phyloP scores from a whole-genome alignment of 179 eudicot genomes.

The Monotropa hypopitys region DNA sequence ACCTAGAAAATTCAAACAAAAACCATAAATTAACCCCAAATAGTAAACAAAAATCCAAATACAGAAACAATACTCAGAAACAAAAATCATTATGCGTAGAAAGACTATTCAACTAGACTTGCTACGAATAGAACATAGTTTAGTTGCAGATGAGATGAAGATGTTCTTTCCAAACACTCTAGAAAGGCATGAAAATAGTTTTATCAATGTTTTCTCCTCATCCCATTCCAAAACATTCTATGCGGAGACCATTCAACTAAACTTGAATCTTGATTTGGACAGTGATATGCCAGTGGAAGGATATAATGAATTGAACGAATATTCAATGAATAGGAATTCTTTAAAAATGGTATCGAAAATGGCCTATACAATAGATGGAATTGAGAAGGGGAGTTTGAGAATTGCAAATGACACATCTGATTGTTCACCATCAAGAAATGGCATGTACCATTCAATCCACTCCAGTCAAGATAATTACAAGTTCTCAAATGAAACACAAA shows the following conservation, averaged over 20 bases:
- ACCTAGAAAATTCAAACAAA: too few species aligned
- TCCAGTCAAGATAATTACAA: conserved; percentile 12
- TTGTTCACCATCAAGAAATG: conserved; percentile 10
- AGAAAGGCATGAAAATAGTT: conserved; percentile 26
- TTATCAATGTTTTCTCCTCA: conserved; percentile 11
- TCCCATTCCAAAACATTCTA: conserved; percentile 14
- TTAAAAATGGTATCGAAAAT: conserved; percentile 3
- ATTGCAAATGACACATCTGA: conserved; percentile 5
- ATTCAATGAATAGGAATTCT: not conserved
- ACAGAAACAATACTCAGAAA: too few species aligned
- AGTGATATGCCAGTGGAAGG: not conserved
- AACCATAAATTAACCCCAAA: too few species aligned
- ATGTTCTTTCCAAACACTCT: conserved; percentile 37
- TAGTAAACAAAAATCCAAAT: too few species aligned
- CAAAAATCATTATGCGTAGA: too few species aligned
- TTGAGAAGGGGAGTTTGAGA: conserved; percentile 4
- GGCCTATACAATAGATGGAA: not conserved
- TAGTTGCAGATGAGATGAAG: conserved; percentile 28
- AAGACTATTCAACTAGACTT: too few species aligned
- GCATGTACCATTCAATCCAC: conserved; percentile 15
- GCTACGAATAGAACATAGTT: too few species aligned
- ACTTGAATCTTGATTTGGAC: conserved; percentile 19
- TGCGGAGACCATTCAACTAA: conserved; percentile 21
- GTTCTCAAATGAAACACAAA: conserved; percentile 12
- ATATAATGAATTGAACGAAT: conserved; percentile 12